Conservation (phyloP, 1,139 yeast genomes). For the Geotrichum reessii region DNA sequence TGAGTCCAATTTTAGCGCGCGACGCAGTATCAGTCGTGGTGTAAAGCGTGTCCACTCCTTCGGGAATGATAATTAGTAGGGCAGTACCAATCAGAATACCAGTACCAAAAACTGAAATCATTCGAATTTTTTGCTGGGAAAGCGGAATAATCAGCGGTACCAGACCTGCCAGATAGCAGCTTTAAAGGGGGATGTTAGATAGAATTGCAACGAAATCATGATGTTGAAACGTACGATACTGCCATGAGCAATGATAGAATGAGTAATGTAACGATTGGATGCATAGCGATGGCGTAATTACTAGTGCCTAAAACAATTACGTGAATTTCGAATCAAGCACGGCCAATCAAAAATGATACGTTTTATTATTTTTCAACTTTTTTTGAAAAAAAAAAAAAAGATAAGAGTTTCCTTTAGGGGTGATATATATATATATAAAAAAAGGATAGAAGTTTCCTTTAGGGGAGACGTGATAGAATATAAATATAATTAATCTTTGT, state of each 20-base stretch:
- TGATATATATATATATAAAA: no score
- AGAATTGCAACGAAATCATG: neutral
- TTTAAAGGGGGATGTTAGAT: neutral
- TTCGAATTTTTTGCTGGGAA: slow-evolving; percentile 31
- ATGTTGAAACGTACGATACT: slow-evolving; percentile 26
- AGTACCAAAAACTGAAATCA: slow-evolving; percentile 48
- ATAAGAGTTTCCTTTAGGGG: no score
- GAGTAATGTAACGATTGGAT: slow-evolving; percentile 26
- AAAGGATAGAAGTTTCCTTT: no score
- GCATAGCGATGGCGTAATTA: slow-evolving; percentile 19
- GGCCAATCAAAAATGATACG: no score
- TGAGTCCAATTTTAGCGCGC: slow-evolving; percentile 32
- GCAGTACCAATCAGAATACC: slow-evolving; percentile 65
- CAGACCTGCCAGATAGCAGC: slow-evolving; percentile 34
- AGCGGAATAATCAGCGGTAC: slow-evolving; percentile 38
- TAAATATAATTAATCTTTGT: no score
- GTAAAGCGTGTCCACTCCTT: slow-evolving; percentile 52
- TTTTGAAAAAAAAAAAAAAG: no score
- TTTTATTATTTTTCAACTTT: no score
- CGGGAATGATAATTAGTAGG: slow-evolving; percentile 62
- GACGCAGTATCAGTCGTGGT: slow-evolving; percentile 18
- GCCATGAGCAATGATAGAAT: slow-evolving; percentile 31
- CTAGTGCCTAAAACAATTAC: neutral
- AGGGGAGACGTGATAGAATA: no score
- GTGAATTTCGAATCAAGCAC: neutral